These are phyloP conservation scores for Artemisia annua DNA, from an alignment of 129 eudicot genomes.

Conservation along the genomic window DNA sequence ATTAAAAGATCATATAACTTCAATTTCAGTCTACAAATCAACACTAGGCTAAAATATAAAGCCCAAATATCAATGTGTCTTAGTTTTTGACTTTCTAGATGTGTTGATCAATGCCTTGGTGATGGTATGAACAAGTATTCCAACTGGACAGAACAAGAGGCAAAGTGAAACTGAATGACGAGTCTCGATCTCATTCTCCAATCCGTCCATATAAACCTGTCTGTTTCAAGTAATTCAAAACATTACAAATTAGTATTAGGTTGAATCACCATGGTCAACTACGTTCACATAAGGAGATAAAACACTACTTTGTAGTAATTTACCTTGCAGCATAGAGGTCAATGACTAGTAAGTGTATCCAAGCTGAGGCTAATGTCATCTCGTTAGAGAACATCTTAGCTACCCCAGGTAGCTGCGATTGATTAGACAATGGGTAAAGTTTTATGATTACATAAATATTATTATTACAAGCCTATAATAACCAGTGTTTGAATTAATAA, in stretches of 20 bases:
- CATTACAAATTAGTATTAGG: background rate
- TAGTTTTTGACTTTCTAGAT: constrained; percentile 24
- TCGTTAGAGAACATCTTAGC: constrained; percentile 94
- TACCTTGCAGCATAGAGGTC: constrained; percentile 99
- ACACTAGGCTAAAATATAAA: constrained; percentile 9
- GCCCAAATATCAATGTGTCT: constrained; percentile 23
- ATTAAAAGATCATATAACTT: background rate
- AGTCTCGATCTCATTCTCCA: constrained; percentile 72
- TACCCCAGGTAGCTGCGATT: constrained; percentile 73
- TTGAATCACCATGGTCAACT: constrained; percentile 13
- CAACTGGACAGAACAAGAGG: constrained; percentile 80
- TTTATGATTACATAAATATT: too few species aligned
- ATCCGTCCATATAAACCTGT: constrained; percentile 81
- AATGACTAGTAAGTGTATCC: constrained; percentile 83
- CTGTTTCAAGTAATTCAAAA: constrained; percentile 40
- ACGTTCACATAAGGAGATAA: constrained; percentile 15
- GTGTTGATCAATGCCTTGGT: constrained; percentile 60
- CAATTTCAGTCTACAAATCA: constrained; percentile 5
- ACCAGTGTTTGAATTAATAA: too few species aligned
- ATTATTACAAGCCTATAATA: too few species aligned
- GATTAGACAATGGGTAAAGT: constrained; percentile 13
- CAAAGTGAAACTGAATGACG: constrained; percentile 94
- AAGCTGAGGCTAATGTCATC: constrained; percentile 94
- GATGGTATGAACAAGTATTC: constrained; percentile 70
- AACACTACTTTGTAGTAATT: constrained; percentile 6